Evolutionary conservation across 495 filamentous ascomycete species (phyloP).

Genomic region (Lindgomyces ingoldianus): DNA sequence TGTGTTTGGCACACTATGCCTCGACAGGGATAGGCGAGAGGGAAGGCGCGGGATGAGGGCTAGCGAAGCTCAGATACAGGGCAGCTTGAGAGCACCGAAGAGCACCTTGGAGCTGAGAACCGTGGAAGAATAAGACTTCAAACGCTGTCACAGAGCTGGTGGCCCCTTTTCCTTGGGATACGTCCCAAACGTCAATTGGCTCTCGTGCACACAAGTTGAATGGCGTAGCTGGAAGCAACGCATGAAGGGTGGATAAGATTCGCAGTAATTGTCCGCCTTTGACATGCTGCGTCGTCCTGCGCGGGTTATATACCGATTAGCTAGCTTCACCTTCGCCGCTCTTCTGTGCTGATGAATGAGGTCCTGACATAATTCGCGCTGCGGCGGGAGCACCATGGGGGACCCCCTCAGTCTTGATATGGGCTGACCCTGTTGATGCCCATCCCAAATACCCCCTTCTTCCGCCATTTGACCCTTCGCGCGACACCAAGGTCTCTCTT

Average conservation of each 20-base stretch:
- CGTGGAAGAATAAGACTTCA: background rate
- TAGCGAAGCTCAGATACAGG: no score
- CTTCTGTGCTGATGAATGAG: background rate
- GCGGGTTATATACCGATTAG: no score
- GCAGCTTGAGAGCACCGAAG: no score
- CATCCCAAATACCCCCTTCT: background rate
- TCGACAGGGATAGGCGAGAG: no score
- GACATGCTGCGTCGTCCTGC: background rate
- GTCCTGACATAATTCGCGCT: background rate
- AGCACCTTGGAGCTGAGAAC: background rate
- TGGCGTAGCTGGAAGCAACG: background rate
- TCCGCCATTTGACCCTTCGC: background rate
- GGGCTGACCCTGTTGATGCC: background rate
- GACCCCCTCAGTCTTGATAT: background rate
- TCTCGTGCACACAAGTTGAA: background rate
- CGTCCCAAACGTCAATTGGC: background rate
- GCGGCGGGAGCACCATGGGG: background rate
- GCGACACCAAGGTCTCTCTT: background rate
- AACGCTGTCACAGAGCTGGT: background rate
- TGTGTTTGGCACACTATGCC: no score
- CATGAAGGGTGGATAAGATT: background rate
- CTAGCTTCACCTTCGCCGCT: no score
- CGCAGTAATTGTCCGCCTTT: background rate
- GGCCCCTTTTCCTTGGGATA: background rate
- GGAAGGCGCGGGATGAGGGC: no score